Conservation (phyloP, 2,329 filamentous ascomycete species). For the Penicillium sp. region DNA sequence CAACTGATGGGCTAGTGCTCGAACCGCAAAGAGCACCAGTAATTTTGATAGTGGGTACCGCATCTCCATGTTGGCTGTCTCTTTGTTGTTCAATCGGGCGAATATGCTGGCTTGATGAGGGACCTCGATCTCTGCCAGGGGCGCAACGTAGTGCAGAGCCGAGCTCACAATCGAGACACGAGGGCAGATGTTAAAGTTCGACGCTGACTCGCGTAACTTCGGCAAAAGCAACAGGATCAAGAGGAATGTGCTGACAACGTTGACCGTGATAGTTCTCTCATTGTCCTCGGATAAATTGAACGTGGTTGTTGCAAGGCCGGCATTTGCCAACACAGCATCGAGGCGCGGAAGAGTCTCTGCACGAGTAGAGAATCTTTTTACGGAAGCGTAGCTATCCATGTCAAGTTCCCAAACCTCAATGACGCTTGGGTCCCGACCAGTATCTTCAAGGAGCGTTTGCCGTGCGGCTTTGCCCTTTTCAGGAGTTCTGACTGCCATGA, state of each 20-base stretch:
- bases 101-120: conserved; percentile 13
- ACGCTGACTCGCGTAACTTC: conserved; percentile 40
- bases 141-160: conserved; percentile 20
- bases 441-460: conserved; percentile 4
- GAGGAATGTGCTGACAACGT: conserved; percentile 54
- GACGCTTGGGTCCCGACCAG: conserved; percentile 2
- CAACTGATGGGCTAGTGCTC: conserved; percentile 13
- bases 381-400: conserved; percentile 33
- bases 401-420: conserved; percentile 36
- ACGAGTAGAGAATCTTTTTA: conserved; percentile 33
- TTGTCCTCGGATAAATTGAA: conserved; percentile 34
- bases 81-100: conserved; percentile 13
- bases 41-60: conserved; percentile 23
- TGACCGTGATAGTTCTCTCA: conserved; percentile 15
- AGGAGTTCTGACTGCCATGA: conserved; percentile 12
- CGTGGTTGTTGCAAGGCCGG: conserved; percentile 47
- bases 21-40: conserved; percentile 19
- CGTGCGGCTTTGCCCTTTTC: conserved; percentile 10
- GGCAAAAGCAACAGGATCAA: conserved; percentile 51
- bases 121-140: conserved; percentile 14
- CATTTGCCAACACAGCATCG: conserved; percentile 40
- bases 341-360: conserved; percentile 30
- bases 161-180: conserved; percentile 21
- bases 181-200: conserved; percentile 15
- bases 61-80: conserved; percentile 14